A percentile compares a stretch with the other conserved stretches of the same genome.
These are phyloP conservation scores for Cymbopogon flexuosus DNA, from an alignment of 202 grass and related monocot species.

Conservation along the genomic window DNA sequence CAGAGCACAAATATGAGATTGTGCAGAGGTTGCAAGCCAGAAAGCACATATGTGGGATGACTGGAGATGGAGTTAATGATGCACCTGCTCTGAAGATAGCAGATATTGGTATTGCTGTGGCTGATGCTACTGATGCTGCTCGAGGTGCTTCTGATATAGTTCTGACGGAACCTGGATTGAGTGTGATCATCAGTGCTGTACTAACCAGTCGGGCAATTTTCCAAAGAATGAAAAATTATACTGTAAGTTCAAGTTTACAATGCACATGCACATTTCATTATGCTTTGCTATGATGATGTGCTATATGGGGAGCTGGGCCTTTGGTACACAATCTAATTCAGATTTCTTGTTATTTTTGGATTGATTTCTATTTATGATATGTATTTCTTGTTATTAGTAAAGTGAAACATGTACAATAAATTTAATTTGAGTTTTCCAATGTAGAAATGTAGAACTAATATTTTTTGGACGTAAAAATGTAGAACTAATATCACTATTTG, in stretches of 20 bases:
- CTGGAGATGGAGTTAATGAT: constrained; percentile 70
- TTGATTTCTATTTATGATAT: neutral
- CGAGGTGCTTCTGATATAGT: constrained; percentile 66
- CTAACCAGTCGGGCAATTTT: constrained; percentile 64
- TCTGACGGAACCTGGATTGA: constrained; percentile 62
- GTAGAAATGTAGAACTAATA: neutral
- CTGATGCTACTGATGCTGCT: constrained; percentile 66
- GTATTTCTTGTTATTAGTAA: neutral
- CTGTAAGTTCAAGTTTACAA: constrained; percentile 35
- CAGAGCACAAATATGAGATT: constrained; percentile 76
- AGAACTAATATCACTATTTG: neutral
- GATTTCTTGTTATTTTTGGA: neutral
- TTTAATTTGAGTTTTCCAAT: neutral
- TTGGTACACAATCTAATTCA: neutral
- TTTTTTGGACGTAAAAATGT: neutral
- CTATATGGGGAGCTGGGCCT: constrained; percentile 3
- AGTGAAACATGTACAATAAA: neutral
- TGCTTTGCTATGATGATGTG: constrained; percentile 23
- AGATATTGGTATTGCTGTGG: constrained; percentile 66
- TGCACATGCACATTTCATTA: neutral
- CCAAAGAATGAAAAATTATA: constrained; percentile 77
- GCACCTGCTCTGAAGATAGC: constrained; percentile 69
- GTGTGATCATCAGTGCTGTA: constrained; percentile 69
- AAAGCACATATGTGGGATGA: constrained; percentile 75
- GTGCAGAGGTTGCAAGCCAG: constrained; percentile 59